These are phyloP conservation scores for Ganoderma sp. DNA, from an alignment of 1,284 basidiomycete genomes.

Conservation along the genomic window DNA sequence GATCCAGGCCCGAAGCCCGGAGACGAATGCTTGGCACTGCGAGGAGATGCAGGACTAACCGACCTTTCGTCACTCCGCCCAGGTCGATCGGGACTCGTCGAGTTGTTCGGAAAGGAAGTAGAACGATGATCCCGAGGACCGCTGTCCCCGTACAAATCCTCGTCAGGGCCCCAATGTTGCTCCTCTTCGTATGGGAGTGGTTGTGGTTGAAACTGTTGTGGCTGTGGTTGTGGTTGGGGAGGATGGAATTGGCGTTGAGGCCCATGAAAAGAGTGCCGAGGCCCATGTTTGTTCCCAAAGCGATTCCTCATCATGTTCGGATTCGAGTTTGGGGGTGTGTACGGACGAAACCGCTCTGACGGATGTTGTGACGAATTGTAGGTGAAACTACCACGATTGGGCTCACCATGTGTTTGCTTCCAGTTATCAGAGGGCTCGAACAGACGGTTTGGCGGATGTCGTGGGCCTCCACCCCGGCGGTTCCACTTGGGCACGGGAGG, in stretches of 20 bases:
- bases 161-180: constrained; percentile 28
- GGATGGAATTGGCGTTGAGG: constrained; percentile 24
- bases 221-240: constrained; percentile 32
- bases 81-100: constrained; percentile 21
- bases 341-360: constrained; percentile 35
- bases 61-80: constrained; percentile 26
- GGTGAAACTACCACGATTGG: constrained; percentile 23
- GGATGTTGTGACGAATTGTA: constrained; percentile 29
- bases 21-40: constrained; percentile 20
- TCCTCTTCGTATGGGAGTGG: constrained; percentile 32
- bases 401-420: constrained; percentile 59
- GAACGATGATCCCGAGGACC: constrained; percentile 15
- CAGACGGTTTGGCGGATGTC: constrained; percentile 59
- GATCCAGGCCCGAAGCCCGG: constrained; percentile 15
- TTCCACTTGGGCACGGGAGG: constrained; percentile 29
- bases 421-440: constrained; percentile 75
- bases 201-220: constrained; percentile 38
- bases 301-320: constrained; percentile 25
- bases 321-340: constrained; percentile 25
- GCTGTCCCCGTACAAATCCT: constrained; percentile 22
- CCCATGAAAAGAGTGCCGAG: constrained; percentile 3
- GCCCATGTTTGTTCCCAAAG: constrained; percentile 14
- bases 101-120: constrained; percentile 9
- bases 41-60: constrained; percentile 27
- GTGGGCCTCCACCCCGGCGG: constrained; percentile 28